Evolutionary conservation across 2,329 filamentous ascomycete genomes (phyloP).

Genomic region (Aspergillus neotritici): DNA sequence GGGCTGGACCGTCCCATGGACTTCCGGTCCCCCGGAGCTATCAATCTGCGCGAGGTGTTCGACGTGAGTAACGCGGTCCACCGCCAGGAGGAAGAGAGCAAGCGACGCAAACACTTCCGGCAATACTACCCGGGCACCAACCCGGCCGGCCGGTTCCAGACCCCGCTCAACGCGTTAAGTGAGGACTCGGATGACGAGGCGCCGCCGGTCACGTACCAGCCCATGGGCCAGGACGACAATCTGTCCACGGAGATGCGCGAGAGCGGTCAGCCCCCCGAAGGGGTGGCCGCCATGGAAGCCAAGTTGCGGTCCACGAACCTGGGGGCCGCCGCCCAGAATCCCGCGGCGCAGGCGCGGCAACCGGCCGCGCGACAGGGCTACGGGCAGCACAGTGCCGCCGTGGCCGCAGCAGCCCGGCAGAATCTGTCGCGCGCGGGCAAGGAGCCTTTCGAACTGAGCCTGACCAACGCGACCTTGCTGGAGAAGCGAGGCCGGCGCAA

Average conservation of each 20-base stretch:
- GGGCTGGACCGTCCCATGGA: constrained; percentile 67
- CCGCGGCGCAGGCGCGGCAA: constrained; percentile 59
- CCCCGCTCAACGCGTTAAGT: constrained; percentile 59
- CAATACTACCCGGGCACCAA: constrained; percentile 59
- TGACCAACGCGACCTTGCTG: constrained; percentile 84
- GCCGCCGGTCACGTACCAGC: constrained; percentile 23
- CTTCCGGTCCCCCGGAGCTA: constrained; percentile 89
- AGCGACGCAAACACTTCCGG: constrained; percentile 77
- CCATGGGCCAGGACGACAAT: constrained; percentile 20
- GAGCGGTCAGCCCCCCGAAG: constrained; percentile 47
- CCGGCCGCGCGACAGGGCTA: constrained; percentile 61
- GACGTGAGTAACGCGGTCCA: constrained; percentile 98
- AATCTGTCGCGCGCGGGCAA: constrained; percentile 69
- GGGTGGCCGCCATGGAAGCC: constrained; percentile 72
- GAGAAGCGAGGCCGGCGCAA: constrained; percentile 57
- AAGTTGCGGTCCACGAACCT: constrained; percentile 81
- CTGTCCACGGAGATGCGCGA: constrained; percentile 64
- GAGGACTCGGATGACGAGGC: constrained; percentile 61
- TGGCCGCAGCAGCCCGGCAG: constrained; percentile 76
- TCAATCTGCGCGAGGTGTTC: constrained; percentile 95
- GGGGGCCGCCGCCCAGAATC: constrained; percentile 45
- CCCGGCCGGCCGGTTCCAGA: constrained; percentile 53
- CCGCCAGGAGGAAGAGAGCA: constrained; percentile 90
- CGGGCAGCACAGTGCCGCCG: constrained; percentile 78
- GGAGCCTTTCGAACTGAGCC: constrained; percentile 83